Evolutionary conservation across 257 asterid genomes (phyloP), one percentile per base, ranked within the genome.

Genomic region (Handroanthus guayacan): DNA sequence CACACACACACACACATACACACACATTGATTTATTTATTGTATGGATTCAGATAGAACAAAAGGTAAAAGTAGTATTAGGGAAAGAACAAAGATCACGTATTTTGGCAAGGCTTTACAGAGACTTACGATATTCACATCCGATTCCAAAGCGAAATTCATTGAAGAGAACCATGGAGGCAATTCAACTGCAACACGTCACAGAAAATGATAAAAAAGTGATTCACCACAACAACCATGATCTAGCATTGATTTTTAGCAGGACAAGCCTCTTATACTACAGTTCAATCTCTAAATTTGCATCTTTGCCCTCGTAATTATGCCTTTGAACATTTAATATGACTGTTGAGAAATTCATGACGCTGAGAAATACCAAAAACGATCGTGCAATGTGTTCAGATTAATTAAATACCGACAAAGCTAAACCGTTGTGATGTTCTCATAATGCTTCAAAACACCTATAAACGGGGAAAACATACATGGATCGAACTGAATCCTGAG

Each of bases 111-210:
- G 34, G 77, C 69, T 82, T 72, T 36, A 75, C 43, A 48, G 45
- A 75, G 62, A 87, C 98, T 94, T 89, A 94, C 98, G 45, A 82
- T 12, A 70, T 89, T 81, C 41, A 86, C 87, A 71, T 84, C 93
- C 39, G 99, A 88, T 78, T 95, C 96, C 84, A 95, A 79, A 34
- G 88, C 66, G 66, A 95, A 75, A 54, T 94, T 84, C 86, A 89
- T 61, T 7, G 93, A 87, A 81, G 92, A 92, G 88, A 95, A 95
- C 97, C 97, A 90, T 14, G 85, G 91, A 5, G 97, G 98, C 90
- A 95, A 84, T 65, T 93, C 91, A 82, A 95, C 99, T 95, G 96
- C 90, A 90, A 80, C 25, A 71, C 70, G 78, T 55, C 68, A 69
- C 12, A 73, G 61, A 75, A 77, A 62, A 68, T 18, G 17, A 18